phyloP scores from a whole-genome alignment of 2,329 filamentous ascomycete species.

The Trichoderma oligosporum region DNA sequence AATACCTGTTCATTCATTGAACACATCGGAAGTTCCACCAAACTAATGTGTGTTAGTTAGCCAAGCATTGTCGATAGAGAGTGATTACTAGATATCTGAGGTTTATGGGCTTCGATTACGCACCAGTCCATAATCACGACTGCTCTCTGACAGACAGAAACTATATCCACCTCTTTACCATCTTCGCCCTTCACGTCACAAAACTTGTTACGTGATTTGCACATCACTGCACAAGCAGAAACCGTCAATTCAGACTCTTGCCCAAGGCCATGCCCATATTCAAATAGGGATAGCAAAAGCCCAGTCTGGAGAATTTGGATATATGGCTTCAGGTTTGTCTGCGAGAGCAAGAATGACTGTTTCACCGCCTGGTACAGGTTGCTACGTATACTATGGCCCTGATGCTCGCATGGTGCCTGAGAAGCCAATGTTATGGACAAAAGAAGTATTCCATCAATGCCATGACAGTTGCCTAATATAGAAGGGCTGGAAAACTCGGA shows the following conservation, averaged over 20 bases:
- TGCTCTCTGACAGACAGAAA: background rate
- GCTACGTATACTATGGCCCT: background rate
- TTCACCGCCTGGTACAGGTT: constrained; percentile 2
- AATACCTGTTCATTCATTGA: background rate
- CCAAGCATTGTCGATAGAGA: background rate
- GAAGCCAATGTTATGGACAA: background rate
- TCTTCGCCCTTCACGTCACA: background rate
- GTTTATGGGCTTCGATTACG: background rate
- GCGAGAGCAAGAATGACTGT: background rate
- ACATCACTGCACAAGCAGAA: background rate
- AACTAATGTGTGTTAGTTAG: background rate
- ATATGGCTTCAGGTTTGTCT: background rate
- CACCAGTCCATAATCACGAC: constrained; percentile 6
- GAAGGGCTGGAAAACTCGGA: background rate
- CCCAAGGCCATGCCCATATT: constrained; percentile 1
- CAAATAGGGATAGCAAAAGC: background rate
- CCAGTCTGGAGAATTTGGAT: constrained; percentile 1
- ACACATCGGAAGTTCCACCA: background rate
- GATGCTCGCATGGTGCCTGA: background rate
- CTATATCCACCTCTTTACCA: background rate
- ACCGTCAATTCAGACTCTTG: background rate
- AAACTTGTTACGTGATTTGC: background rate
- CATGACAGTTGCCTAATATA: background rate
- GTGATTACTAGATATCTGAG: background rate
- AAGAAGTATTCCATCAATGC: background rate